Base-by-base conservation (phyloP, 305 asterid species). In the Fraxinus baroniana region DNA sequence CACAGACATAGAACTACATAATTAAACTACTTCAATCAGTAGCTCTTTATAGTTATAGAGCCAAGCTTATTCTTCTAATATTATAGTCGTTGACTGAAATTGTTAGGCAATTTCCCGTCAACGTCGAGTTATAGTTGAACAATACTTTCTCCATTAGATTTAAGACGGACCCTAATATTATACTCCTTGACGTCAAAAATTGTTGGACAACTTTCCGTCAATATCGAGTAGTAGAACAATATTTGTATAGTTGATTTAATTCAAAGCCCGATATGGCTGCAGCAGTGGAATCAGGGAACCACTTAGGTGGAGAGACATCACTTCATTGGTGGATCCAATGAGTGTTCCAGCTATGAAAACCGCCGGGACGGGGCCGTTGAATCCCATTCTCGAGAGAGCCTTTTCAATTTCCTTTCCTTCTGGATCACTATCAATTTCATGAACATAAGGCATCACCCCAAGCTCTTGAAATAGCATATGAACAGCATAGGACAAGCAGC, bases 221-320 rank as follows among this genome's bases (percentile, higher is more conserved):
- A 20, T 18, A 8, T 18, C 26, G 26, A 26, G 18, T 4, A 26
- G 37, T 26, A 2, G 74, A 24, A 68, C 8, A 68, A 4, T 28
- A 68, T 33, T 68, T 28, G 74, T 64, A 1, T 64, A 20, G 32
- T 20, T 0, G 13, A 68, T 68, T 68, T 30, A 68, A 22, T 60
- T 68, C 2, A 0, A 1, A 18, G 81, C 10, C 71, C 80, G 82
- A 78, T 88, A 82, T 4, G 90, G 92, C 80, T 86, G 87, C 80
- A 93, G 86, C 22, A 90, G 86, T n/a, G 88, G 92, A 26, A 90
- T 30, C 49, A 93, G 91, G 35, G 91, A 77, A 71, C 95, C 97
- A 44, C 94, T 90, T 0, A 93, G 86, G 86, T 93, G 97, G 73
- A 90, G 97, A 5, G 95, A 90, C 95, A 93, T 93, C 76, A 93